These are phyloP conservation scores for Kazachstania sp. DNA, from an alignment of 1,139 yeast genomes.

Conservation along the genomic window DNA sequence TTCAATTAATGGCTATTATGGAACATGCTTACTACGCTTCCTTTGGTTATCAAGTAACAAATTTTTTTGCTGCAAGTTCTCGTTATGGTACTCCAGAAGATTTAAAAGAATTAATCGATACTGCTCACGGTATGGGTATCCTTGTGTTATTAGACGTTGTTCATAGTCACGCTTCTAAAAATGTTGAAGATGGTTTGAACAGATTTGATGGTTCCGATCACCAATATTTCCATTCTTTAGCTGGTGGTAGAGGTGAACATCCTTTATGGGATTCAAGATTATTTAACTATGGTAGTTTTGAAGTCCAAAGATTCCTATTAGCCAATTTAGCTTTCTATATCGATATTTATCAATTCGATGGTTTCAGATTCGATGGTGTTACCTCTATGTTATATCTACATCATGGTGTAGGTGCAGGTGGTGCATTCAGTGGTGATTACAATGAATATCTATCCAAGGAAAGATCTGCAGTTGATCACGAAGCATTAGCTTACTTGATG, in stretches of 20 bases:
- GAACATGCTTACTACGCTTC: constrained; percentile 98
- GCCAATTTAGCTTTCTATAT: constrained; percentile 82
- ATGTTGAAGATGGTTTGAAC: constrained; percentile 88
- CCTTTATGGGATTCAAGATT: constrained; percentile 92
- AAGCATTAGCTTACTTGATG: constrained; percentile 80
- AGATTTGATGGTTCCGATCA: constrained; percentile 93
- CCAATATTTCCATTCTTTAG: constrained; percentile 67
- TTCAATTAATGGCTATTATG: constrained; percentile 97
- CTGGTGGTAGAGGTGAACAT: constrained; percentile 61
- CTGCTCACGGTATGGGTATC: constrained; percentile 84
- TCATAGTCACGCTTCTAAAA: constrained; percentile 92
- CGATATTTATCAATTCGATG: constrained; percentile 82
- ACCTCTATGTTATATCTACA: constrained; percentile 87
- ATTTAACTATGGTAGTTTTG: constrained; percentile 85
- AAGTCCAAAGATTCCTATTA: constrained; percentile 76
- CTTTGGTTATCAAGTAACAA: constrained; percentile 92
- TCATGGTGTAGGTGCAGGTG: constrained; percentile 81
- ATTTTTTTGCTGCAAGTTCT: constrained; percentile 82
- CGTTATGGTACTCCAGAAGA: constrained; percentile 94
- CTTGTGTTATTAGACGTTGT: constrained; percentile 85
- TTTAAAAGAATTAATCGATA: constrained; percentile 78
- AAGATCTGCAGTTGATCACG: constrained; percentile 70
- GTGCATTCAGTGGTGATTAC: constrained; percentile 85
- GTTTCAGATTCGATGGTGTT: constrained; percentile 94
- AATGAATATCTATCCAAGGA: constrained; percentile 73